These are phyloP conservation scores for Canavalia gladiata DNA, from an alignment of 306 rosid genomes.

Conservation along the genomic window DNA sequence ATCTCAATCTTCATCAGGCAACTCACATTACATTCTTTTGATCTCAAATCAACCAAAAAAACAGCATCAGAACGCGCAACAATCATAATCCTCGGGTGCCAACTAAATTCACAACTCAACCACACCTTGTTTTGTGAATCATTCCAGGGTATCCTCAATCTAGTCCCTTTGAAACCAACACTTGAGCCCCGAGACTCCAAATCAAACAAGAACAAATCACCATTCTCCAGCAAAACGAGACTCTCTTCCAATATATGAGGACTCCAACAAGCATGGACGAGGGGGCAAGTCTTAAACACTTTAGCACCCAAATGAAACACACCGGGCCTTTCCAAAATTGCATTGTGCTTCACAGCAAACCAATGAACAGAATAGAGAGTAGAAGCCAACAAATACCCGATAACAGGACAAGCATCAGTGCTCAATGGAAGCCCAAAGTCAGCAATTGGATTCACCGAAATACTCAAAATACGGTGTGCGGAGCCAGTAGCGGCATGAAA, in stretches of 20 bases:
- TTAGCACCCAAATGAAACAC: constrained; percentile 57
- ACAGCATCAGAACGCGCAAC: constrained; percentile 68
- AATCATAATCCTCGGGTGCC: constrained; percentile 71
- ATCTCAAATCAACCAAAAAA: constrained; percentile 72
- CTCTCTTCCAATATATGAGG: constrained; percentile 67
- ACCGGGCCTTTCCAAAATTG: constrained; percentile 42
- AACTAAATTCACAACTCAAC: constrained; percentile 81
- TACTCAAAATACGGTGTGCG: constrained; percentile 51
- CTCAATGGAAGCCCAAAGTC: background rate
- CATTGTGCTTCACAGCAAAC: constrained; percentile 51
- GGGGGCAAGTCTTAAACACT: constrained; percentile 57
- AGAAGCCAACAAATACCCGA: constrained; percentile 67
- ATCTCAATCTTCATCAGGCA: constrained; percentile 66
- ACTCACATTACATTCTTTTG: constrained; percentile 50
- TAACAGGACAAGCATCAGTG: constrained; percentile 40
- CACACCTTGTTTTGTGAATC: constrained; percentile 52
- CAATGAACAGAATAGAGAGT: constrained; percentile 67
- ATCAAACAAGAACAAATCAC: constrained; percentile 72
- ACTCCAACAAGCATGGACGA: constrained; percentile 78
- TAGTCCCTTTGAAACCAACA: constrained; percentile 57
- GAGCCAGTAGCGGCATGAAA: constrained; percentile 43
- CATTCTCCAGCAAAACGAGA: constrained; percentile 64
- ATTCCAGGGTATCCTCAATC: constrained; percentile 63
- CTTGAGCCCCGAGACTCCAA: constrained; percentile 47
- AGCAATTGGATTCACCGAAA: constrained; percentile 54